Evolutionary conservation across 768 basidiomycete species (phyloP).

Genomic region (Pseudohyphozyma bogoriensis): DNA sequence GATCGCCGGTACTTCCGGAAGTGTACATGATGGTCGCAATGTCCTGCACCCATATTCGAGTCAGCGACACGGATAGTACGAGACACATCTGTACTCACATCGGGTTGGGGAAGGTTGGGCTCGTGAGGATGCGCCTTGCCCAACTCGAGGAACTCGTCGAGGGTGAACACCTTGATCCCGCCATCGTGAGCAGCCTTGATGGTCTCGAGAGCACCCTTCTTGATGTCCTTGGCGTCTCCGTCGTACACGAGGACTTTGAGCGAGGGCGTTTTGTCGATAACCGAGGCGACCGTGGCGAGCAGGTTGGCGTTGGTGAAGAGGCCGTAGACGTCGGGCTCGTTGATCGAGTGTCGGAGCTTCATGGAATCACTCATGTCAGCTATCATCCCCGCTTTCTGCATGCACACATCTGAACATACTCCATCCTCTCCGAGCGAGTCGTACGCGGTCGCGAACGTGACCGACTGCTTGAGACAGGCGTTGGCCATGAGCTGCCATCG

Average conservation of each 20-base stretch:
- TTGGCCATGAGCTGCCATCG: constrained; percentile 79
- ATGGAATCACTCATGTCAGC: too few species aligned
- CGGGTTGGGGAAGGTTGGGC: constrained; percentile 44
- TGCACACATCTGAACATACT: constrained; percentile 17
- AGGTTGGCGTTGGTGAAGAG: constrained; percentile 89
- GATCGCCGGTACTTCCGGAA: constrained; percentile 65
- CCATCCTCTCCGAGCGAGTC: constrained; percentile 72
- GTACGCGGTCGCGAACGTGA: constrained; percentile 85
- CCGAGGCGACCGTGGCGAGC: constrained; percentile 62
- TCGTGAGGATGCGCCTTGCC: constrained; percentile 52
- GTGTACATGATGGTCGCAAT: constrained; percentile 74
- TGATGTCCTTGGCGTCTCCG: constrained; percentile 43
- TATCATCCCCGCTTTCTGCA: too few species aligned
- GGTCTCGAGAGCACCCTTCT: constrained; percentile 46
- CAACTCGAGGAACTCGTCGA: constrained; percentile 59
- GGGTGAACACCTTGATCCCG: constrained; percentile 45
- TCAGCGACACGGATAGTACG: too few species aligned
- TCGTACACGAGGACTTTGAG: constrained; percentile 79
- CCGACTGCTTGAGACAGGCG: constrained; percentile 8
- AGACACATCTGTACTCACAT: too few species aligned
- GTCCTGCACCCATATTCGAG: too few species aligned
- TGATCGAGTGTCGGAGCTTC: constrained; percentile 71
- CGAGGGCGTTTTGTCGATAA: constrained; percentile 60
- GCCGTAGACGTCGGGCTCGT: constrained; percentile 70
- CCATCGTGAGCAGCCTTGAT: constrained; percentile 44